Evolutionary conservation across 345 rosid genomes (phyloP).

Genomic region (Corchorus capsularis): DNA sequence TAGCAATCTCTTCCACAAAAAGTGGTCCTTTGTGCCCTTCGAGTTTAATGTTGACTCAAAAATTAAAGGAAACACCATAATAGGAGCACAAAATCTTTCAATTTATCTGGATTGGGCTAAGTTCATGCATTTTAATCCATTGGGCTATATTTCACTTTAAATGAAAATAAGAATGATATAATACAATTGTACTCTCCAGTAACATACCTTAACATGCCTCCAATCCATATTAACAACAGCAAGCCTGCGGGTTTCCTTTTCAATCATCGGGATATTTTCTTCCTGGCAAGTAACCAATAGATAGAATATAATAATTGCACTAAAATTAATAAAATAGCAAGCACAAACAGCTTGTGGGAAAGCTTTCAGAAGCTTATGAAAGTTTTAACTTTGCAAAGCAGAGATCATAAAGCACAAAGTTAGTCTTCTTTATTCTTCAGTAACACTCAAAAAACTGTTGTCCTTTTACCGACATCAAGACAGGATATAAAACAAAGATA

Average conservation of each 20-base stretch:
- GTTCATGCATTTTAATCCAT: background rate
- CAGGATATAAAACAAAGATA: background rate
- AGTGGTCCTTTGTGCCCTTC: background rate
- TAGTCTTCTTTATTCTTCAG: background rate
- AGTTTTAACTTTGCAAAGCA: background rate
- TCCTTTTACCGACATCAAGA: background rate
- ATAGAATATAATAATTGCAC: background rate
- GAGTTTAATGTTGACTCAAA: background rate
- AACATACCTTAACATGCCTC: constrained; percentile 81
- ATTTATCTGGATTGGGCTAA: background rate
- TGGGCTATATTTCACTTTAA: background rate
- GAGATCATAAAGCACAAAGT: background rate
- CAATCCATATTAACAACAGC: constrained; percentile 91
- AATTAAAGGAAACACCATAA: background rate
- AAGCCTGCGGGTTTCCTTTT: constrained; percentile 75
- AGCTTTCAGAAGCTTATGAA: background rate
- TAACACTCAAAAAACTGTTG: background rate
- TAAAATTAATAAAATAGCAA: background rate
- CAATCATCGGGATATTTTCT: constrained; percentile 59
- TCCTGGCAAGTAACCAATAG: constrained; percentile 43
- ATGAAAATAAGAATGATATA: background rate
- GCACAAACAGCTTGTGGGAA: background rate
- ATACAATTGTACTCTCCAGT: constrained; percentile 3
- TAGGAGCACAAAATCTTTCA: background rate
- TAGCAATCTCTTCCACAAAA: background rate